phyloP scores from a whole-genome alignment of 306 rosid genomes.

The Astragalus membranaceus region DNA sequence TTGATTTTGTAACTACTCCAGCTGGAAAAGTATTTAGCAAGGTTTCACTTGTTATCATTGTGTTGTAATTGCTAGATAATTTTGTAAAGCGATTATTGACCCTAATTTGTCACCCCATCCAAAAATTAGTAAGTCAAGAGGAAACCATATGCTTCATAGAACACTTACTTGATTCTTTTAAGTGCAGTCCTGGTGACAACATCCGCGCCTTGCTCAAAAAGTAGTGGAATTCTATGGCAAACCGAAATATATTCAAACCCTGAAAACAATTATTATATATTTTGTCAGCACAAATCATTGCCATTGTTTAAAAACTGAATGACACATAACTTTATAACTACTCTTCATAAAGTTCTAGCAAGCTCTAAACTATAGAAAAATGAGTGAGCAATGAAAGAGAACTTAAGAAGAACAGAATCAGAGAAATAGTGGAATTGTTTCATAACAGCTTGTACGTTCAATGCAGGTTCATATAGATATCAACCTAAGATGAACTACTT shows the following conservation, averaged over 20 bases:
- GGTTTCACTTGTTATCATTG: background rate
- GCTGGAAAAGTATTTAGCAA: constrained; percentile 34
- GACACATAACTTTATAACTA: constrained; percentile 14
- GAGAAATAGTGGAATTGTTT: background rate
- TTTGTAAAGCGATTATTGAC: constrained; percentile 15
- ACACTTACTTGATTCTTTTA: constrained; percentile 85
- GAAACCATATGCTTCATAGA: background rate
- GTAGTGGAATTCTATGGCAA: constrained; percentile 99
- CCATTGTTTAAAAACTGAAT: constrained; percentile 12
- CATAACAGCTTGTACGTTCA: background rate
- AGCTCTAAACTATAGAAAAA: background rate
- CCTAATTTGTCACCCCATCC: background rate
- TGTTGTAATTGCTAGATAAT: background rate
- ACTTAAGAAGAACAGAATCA: background rate
- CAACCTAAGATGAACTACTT: background rate
- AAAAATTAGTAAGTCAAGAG: background rate
- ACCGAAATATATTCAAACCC: constrained; percentile 93
- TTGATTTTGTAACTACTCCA: constrained; percentile 94
- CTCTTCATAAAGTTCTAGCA: constrained; percentile 12
- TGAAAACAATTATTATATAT: constrained; percentile 28
- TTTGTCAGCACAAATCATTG: constrained; percentile 6
- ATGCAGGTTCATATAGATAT: background rate
- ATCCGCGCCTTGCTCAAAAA: constrained; percentile 99
- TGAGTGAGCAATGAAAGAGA: background rate
- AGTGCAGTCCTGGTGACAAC: constrained; percentile 90